Evolutionary conservation across 2,329 filamentous ascomycete genomes (phyloP), one percentile per base, ranked within the genome.

Genomic region (Fusarium sp.): DNA sequence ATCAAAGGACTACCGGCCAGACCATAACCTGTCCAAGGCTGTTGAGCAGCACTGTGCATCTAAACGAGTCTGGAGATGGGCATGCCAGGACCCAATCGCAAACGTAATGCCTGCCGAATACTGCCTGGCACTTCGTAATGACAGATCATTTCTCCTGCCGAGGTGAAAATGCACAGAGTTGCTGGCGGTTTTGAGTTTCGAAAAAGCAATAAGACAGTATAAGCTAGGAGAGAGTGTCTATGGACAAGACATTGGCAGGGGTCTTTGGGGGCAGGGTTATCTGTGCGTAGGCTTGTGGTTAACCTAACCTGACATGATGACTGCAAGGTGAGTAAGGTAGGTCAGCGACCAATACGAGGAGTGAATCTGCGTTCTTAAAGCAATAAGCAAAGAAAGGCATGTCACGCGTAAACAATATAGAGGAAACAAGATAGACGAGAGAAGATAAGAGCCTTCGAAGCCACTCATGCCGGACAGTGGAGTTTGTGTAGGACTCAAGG

Each of bases 141-240:
- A 67, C 59, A 66, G 42, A 53, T 58, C 53, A 57, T 60, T 56
- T 60, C 43, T 35, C 49, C 40, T n/a, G 37, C 37, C 37, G 60
- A 54, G 54, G 59, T 37, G 46, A 25, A 72, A 60, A 56, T 60
- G 23, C 46, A 52, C 52, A 50, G 44, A 60, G 63, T 58, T 63
- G 47, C 47, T 49, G 64, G 60, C 33, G 47, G 53, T 35, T 60
- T 57, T 56, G 54, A 60, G 58, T 50, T 62, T 42, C 47, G 46
- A 61, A 56, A 54, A 56, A 54, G 69, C 74, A 75, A 74, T 64
- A 69, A 56, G 67, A 47, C 46, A 40, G 47, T 71, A 75, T 75
- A 61, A 53, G 33, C 50, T 53, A 72, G 60, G 69, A 74, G 33
- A 68, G 66, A 74, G 65, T 73, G 44, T 59, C 70, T 60, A 60